Evolutionary conservation across 768 basidiomycete species (phyloP).

Genomic region (Boletus reticuloceps): DNA sequence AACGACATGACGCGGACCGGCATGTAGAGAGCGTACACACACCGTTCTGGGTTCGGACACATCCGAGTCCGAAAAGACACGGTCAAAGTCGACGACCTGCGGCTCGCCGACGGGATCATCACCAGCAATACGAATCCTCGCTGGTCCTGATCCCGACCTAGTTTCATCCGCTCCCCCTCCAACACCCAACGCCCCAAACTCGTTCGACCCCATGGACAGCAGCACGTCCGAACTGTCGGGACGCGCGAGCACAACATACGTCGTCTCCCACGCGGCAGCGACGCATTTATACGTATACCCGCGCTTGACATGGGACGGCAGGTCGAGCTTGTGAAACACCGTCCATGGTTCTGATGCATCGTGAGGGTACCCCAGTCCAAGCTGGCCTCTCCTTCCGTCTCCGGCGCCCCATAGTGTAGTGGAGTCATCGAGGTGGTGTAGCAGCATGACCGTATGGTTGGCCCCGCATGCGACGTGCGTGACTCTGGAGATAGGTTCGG

Average conservation of each 20-base stretch:
- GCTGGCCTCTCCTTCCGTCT: slow-evolving; percentile 67
- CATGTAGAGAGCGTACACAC: slow-evolving; percentile 43
- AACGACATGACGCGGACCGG: slow-evolving; percentile 76
- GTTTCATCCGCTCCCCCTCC: slow-evolving; percentile 28
- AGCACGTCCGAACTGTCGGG: slow-evolving; percentile 47
- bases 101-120: not conserved
- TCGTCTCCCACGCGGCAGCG: slow-evolving; percentile 82
- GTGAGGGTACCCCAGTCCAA: slow-evolving; percentile 44
- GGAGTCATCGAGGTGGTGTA: slow-evolving; percentile 35
- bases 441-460: slow-evolving; percentile 74
- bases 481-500: slow-evolving; percentile 31
- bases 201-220: slow-evolving; percentile 80
- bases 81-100: slow-evolving; percentile 12
- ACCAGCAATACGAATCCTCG: too few relatives aligned
- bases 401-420: slow-evolving; percentile 73
- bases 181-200: slow-evolving; percentile 77
- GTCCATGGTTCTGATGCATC: slow-evolving; percentile 19
- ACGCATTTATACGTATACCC: slow-evolving; percentile 49
- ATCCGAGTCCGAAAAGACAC: slow-evolving; percentile 31
- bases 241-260: slow-evolving; percentile 61
- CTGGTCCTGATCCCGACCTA: too few relatives aligned
- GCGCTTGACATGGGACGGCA: slow-evolving; percentile 28
- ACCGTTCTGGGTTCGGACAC: slow-evolving; percentile 15
- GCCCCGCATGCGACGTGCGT: slow-evolving; percentile 64
- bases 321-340: slow-evolving; percentile 48